Percentiles rank a stretch among this genome's conserved stretches.
phyloP scores from a whole-genome alignment of 768 basidiomycete genomes.

The Kwoniella sp. region DNA sequence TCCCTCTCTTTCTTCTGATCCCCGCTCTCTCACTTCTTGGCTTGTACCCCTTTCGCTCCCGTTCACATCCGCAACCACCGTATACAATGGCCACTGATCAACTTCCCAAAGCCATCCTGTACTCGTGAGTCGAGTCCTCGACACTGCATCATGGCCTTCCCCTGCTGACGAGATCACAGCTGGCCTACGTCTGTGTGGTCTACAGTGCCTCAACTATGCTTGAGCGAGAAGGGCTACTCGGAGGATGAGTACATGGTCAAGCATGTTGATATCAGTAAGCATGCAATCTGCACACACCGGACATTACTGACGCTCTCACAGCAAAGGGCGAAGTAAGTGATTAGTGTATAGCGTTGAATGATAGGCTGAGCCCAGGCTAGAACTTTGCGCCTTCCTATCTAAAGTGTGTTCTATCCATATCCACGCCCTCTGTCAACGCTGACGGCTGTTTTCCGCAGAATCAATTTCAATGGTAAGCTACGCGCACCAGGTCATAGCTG shows the following conservation, averaged over 20 bases:
- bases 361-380: constrained; percentile 41
- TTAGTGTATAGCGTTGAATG: not conserved
- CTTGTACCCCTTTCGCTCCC: no score
- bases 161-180: constrained; percentile 13
- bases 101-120: constrained; percentile 68
- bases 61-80: no score
- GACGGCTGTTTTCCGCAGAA: constrained; percentile 52
- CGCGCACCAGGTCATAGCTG: not conserved
- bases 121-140: constrained; percentile 54
- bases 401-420: constrained; percentile 32
- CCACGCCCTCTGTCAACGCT: constrained; percentile 5
- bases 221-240: constrained; percentile 75
- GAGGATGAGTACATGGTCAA: constrained; percentile 68
- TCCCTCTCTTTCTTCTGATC: no score
- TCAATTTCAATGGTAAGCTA: constrained; percentile 67
- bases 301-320: constrained; percentile 39
- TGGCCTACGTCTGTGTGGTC: constrained; percentile 48
- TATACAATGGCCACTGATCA: constrained; percentile 16
- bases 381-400: constrained; percentile 69
- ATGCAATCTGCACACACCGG: no score
- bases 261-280: constrained; percentile 48
- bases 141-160: not conserved
- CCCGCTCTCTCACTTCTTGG: no score
- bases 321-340: constrained; percentile 59
- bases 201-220: constrained; percentile 47